phyloP scores from a whole-genome alignment of 2,329 filamentous ascomycete species.

The Leptodontidium sp. region DNA sequence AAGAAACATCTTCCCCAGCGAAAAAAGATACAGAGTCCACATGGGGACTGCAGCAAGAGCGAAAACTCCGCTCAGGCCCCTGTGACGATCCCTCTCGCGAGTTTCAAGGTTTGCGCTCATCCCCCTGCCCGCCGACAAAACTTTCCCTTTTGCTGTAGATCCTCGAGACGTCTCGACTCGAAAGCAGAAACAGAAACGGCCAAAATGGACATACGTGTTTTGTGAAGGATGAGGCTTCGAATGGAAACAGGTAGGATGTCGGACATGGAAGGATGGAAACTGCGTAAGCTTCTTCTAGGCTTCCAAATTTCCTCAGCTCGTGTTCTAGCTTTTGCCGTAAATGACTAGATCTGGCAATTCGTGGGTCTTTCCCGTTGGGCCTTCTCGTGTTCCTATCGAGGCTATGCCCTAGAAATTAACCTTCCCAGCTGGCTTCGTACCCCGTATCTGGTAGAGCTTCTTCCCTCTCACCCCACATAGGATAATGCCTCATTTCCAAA shows the following conservation, averaged over 20 bases:
- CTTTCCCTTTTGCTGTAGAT: neutral
- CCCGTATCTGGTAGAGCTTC: slow-evolving; percentile 7
- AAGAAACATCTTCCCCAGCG: neutral
- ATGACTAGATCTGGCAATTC: slow-evolving; percentile 3
- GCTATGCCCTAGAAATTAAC: neutral
- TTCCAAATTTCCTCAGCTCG: neutral
- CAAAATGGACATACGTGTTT: slow-evolving; percentile 8
- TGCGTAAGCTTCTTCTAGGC: slow-evolving; percentile 3
- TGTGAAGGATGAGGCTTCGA: neutral
- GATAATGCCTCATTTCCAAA: slow-evolving; percentile 8
- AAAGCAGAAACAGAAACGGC: slow-evolving; percentile 11
- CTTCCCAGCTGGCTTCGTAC: neutral
- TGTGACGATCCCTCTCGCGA: slow-evolving; percentile 9
- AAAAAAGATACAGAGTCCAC: neutral
- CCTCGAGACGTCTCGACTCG: neutral
- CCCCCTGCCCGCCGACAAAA: slow-evolving; percentile 17
- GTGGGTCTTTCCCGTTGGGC: slow-evolving; percentile 9
- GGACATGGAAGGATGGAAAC: neutral
- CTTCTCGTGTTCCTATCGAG: slow-evolving; percentile 1
- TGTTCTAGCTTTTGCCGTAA: slow-evolving; percentile 12
- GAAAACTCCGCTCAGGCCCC: neutral
- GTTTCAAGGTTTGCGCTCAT: slow-evolving; percentile 12
- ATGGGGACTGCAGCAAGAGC: neutral
- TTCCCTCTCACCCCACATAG: neutral
- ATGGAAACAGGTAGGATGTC: neutral